phyloP scores from a whole-genome alignment of 257 asterid genomes.

The Gentiana straminea region DNA sequence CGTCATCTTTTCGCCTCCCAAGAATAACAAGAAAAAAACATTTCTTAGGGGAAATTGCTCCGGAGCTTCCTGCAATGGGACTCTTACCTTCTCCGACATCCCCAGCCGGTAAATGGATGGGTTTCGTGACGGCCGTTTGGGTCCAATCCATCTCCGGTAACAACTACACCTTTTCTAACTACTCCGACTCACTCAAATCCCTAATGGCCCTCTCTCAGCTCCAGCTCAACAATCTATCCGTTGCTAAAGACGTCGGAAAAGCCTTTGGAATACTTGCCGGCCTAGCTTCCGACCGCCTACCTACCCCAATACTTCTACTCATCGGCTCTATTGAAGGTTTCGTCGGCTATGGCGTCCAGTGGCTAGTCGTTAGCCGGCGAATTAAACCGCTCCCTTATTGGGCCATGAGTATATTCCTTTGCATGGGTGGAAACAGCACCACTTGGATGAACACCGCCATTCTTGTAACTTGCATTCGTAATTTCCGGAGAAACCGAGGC shows the following conservation, averaged over 20 bases:
- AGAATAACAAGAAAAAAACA: too few relatives aligned
- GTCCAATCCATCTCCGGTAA: slow-evolving; percentile 96
- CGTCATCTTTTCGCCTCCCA: too few relatives aligned
- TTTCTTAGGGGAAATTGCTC: too few relatives aligned
- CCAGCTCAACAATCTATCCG: slow-evolving; percentile 87
- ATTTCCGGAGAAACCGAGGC: slow-evolving; percentile 75
- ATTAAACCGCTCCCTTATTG: slow-evolving; percentile 91
- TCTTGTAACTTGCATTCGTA: slow-evolving; percentile 79
- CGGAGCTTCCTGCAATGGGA: slow-evolving; percentile 24
- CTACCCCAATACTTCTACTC: slow-evolving; percentile 61
- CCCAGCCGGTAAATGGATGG: slow-evolving; percentile 85
- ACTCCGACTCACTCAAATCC: slow-evolving; percentile 76
- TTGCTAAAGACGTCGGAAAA: slow-evolving; percentile 87
- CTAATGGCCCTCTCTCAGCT: slow-evolving; percentile 89
- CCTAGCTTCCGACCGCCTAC: slow-evolving; percentile 71
- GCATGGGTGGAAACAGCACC: slow-evolving; percentile 98
- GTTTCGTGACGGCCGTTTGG: slow-evolving; percentile 93
- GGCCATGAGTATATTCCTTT: slow-evolving; percentile 80
- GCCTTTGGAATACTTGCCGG: slow-evolving; percentile 95
- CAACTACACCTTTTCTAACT: slow-evolving; percentile 89
- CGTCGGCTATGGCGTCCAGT: slow-evolving; percentile 88
- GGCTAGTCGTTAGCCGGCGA: slow-evolving; percentile 88
- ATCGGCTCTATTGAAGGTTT: slow-evolving; percentile 84
- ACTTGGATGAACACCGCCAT: slow-evolving; percentile 99
- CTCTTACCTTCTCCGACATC: slow-evolving; percentile 40